A percentile compares a stretch with the other conserved stretches of the same genome.
Evolutionary conservation across 2,329 filamentous ascomycete genomes (phyloP).

Genomic region (Truncatella angustata): DNA sequence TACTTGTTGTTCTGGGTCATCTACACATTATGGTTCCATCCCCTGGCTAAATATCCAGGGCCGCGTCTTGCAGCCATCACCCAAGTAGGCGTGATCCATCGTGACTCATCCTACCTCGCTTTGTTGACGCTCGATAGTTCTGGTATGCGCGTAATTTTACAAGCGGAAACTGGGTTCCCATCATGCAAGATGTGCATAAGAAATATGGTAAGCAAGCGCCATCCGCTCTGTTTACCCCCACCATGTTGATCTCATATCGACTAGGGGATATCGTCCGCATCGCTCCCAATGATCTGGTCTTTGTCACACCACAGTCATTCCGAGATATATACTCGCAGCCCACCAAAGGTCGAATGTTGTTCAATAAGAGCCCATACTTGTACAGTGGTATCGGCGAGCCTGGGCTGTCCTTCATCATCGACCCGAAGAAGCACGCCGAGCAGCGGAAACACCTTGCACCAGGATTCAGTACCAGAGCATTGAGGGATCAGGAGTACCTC

Average conservation of each 20-base stretch:
- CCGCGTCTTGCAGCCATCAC: conserved; percentile 23
- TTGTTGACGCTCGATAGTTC: background rate
- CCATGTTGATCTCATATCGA: too few relatives aligned
- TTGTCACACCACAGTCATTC: conserved; percentile 34
- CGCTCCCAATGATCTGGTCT: conserved; percentile 39
- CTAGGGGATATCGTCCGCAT: conserved; percentile 31
- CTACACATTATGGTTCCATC: conserved; percentile 25
- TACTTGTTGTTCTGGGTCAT: conserved; percentile 2
- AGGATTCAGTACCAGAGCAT: conserved; percentile 23
- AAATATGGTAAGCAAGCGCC: conserved; percentile 21
- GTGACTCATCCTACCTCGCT: background rate
- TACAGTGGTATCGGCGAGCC: conserved; percentile 15
- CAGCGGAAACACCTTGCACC: conserved; percentile 25
- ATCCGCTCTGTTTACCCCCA: too few relatives aligned
- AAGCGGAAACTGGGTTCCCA: conserved; percentile 18
- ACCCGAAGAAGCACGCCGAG: conserved; percentile 23
- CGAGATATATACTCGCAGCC: conserved; percentile 37
- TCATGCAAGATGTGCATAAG: conserved; percentile 19
- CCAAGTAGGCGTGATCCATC: conserved; percentile 13
- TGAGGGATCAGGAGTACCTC: conserved; percentile 28
- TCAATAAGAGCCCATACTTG: conserved; percentile 13
- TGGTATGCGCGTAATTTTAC: conserved; percentile 21
- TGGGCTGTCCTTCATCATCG: conserved; percentile 8
- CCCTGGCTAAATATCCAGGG: conserved; percentile 25
- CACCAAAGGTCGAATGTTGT: background rate